Base-by-base conservation (phyloP, 2,329 filamentous ascomycete species). In the Calonectria hawksworthii region DNA sequence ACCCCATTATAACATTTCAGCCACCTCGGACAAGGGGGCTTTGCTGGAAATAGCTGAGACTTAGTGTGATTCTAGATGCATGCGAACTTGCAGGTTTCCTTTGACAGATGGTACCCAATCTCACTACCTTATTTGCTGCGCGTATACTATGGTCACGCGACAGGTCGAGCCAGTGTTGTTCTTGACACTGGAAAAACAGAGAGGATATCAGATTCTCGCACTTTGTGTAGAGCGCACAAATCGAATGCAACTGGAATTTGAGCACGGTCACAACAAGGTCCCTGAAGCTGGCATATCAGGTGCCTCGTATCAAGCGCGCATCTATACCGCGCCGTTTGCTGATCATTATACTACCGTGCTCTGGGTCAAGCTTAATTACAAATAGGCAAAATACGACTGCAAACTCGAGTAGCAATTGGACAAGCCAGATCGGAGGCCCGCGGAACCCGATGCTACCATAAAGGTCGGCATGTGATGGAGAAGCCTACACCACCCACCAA, bases 381-480 rank as follows among this genome's bases (percentile, higher is more conserved):
- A 47, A 47, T 47, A 47, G 44, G 44, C 44, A 47, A 47, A 47
- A 47, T 47, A 23, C n/a, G 13, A 11, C 9, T 11, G 44, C 7
- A 47, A 23, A 18, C 3, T 47, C 18, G 21, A 47, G 23, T 13
- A n/a, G 44, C 18, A 30, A 44, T 61, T 59, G 36, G 44, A 16
- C 44, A 38, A 44, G 69, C 14, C 38, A 36, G 34, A 30, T 52
- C 63, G 51, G 61, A n/a, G 36, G 14, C 32, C 72, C 72, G 66
- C 72, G 41, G 67, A 26, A 32, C 34, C 66, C 72, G 67, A 47
- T 38, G 54, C 26, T 56, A 59, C 34, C n/a, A 59, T 44, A 26
- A 41, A 66, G 30, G 14, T 44, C 34, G 63, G 71, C 71, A 73
- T 73, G 66, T 70, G 67, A 73, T 36, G 66, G 52, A 30, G 28